Conservation (phyloP, 2,329 filamentous ascomycete species). For the Xylaria sp. region DNA sequence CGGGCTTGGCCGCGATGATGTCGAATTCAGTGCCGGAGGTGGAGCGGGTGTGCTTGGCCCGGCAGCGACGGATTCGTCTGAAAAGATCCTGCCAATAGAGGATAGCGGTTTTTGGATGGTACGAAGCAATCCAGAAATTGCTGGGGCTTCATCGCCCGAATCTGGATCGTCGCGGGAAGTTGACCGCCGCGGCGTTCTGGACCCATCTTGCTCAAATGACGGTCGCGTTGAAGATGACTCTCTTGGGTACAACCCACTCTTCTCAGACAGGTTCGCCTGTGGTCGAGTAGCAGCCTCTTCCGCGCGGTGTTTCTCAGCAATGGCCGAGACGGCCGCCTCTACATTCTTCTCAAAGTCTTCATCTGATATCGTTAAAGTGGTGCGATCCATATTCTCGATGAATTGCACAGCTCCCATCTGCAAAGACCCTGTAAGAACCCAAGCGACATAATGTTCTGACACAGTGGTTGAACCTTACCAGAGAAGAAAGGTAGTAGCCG, state of each 20-base stretch:
- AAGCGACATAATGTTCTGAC: neutral
- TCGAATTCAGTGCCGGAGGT: slow-evolving; percentile 45
- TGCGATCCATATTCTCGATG: slow-evolving; percentile 94
- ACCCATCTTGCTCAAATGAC: slow-evolving; percentile 50
- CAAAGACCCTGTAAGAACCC: slow-evolving; percentile 6
- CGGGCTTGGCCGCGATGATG: slow-evolving; percentile 37
- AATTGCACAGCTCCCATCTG: slow-evolving; percentile 94
- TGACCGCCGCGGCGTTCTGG: slow-evolving; percentile 56
- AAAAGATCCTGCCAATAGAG: slow-evolving; percentile 94
- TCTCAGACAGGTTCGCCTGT: slow-evolving; percentile 53
- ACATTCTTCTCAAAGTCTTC: slow-evolving; percentile 96
- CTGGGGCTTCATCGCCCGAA: slow-evolving; percentile 72
- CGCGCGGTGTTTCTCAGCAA: slow-evolving; percentile 83
- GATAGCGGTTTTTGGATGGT: slow-evolving; percentile 91
- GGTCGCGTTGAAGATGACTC: slow-evolving; percentile 55
- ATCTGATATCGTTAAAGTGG: slow-evolving; percentile 88
- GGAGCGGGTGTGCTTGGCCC: slow-evolving; percentile 47
- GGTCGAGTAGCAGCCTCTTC: slow-evolving; percentile 53
- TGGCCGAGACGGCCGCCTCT: slow-evolving; percentile 93
- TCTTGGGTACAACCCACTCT: slow-evolving; percentile 40
- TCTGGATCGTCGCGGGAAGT: slow-evolving; percentile 60
- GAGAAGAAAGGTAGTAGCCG: slow-evolving; percentile 94
- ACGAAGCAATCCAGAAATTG: slow-evolving; percentile 82
- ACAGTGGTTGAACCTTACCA: slow-evolving; percentile 61
- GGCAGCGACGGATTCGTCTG: slow-evolving; percentile 63